Base-by-base conservation (phyloP, 139 green algal genomes). In the Marvania coccoides region DNA sequence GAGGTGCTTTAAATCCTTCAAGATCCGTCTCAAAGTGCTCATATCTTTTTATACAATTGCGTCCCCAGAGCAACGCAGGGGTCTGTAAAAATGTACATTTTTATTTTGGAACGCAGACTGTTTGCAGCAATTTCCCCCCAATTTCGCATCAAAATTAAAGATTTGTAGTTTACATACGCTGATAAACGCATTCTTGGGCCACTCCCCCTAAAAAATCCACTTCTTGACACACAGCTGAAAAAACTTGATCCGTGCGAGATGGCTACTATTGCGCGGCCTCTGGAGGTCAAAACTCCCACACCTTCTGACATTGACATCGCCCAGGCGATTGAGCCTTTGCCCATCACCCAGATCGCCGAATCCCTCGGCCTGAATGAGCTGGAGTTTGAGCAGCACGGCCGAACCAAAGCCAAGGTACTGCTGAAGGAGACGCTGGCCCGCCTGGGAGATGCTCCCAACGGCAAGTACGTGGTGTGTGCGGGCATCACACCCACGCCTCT, bases 401-500 rank as follows among this genome's bases (percentile, higher is more conserved):
- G 57, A 2, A 74, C 75, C 46, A 96, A 97, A 67, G 94, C 94
- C 3, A 99, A 98, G 85, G 90, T 95, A 30, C 23, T n/a, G 23
- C n/a, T 39, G 19, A 37, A 72, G 37, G 6, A 40, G 53, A 83
- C 91, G 8, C 65, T 83, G 2, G 79, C 93, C 7, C 69, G 80
- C 28, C 74, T 89, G 14, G 62, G 74, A 13, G 73, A 71, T 26
- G 33, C 47, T 2, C 62, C 79, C 0, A 61, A 80, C 36, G 90
- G 87, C 53, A 91, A 95, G 69, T 95, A 96, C 63, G 87, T 99
- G 4, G 86, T 97, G n/a, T 92, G 98, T 8, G 91, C 81, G 1
- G 94, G 94, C 55, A 96, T 98, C 65, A 97, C 87, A 0, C 94
- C 94, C n/a, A 99, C 94, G 5, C 94, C 94, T 0, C 78, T 99